Evolutionary conservation across 2,329 filamentous ascomycete species (phyloP), one percentile per base, ranked within the genome.

Genomic region (Stemphylium lycopersici): DNA sequence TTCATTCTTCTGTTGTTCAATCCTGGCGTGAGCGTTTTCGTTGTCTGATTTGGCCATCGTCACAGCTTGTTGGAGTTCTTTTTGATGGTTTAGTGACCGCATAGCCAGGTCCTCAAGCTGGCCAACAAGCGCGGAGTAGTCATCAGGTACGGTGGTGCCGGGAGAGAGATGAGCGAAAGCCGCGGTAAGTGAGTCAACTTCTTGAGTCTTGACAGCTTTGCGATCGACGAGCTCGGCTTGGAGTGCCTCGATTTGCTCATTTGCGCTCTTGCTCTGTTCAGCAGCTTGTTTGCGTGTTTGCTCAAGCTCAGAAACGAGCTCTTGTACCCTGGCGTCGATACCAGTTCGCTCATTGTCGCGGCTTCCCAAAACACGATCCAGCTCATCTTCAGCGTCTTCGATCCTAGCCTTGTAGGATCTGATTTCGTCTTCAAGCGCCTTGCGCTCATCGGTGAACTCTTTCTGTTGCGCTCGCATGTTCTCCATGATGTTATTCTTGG

Each of bases 401-500:
- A 95, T 80, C 47, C 88, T 89, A 48, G 87, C 81, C 68, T 89
- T 93, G 52, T 93, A 83, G 12, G 84, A 83, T 63, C 87, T 88
- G 52, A 95, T 87, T 71, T 98, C 93, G 13, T 85, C 82, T 64
- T 96, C 90, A 0, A 98, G 80, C 8, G 87, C 89, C 67, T 90
- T 91, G 34, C 95, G 86, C 74, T 98, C 93, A 44, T 88, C 87
- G 32, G 90, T 82, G 63, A 96, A 97, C 68, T 98, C 95, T 22
- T 86, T 87, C 75, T 97, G 91, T 61, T 96, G 85, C 11, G 93
- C 89, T 70, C 98, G 92, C 79, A 99, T 91, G 69, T 99, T 99
- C 61, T 91, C 89, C 77, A 99, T 87, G 8, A 99, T 84, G 73
- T 98, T 95, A 65, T 90, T 90, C 75, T 99, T 99, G 1, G 90